Base-by-base conservation (phyloP, 768 basidiomycete genomes). In the Xerocomus brunneocitrinus region DNA sequence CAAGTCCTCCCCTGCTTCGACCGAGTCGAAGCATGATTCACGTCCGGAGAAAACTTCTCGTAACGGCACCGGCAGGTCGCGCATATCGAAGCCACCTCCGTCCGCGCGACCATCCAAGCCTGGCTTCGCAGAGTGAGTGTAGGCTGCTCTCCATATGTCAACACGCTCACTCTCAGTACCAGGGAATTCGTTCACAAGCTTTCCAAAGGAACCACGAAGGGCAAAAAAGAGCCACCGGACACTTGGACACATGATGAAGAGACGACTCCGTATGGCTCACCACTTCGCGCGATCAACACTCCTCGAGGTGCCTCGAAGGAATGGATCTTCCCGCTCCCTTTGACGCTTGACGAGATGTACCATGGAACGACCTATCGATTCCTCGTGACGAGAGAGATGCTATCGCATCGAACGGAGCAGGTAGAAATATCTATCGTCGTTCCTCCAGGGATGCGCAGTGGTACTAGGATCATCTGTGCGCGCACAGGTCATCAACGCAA, bases 401-500 rank as follows among this genome's bases (percentile, higher is more conserved):
- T 79, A 40, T 77, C 78, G 8, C 77, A 75, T 22, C 69, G 67
- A 63, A 74, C 71, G 9, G 79, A 81, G 61, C 73, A 77, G 43
- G 78, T 85, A 22, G 71, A 84, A 50, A 76, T 86, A 28, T 79
- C 82, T 47, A 68, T 88, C 52, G 76, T 79, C 47, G 73, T 89
- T 40, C 79, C 82, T 54, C 74, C 82, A 19, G 84, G 85, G 7
- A 85, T 81, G 67, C 79, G 77, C 47, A 70, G 72, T 27, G 84
- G 84, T 8, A 83, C 83, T 22, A 75, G 76, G 54, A 80, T 88
- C 32, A 63, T 80, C 36, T 85, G 83, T 54, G 76, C 79, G 35
- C 74, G 77, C n/a, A 78, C 80, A 8, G 86, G 86, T n/a, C 83
- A 87, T 68, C 83, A 88, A 59, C 73, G 78, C 52, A 72, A 73